Conservation (phyloP, 192 early-diverging fungal genomes). For the Backusella psychrophila region DNA sequence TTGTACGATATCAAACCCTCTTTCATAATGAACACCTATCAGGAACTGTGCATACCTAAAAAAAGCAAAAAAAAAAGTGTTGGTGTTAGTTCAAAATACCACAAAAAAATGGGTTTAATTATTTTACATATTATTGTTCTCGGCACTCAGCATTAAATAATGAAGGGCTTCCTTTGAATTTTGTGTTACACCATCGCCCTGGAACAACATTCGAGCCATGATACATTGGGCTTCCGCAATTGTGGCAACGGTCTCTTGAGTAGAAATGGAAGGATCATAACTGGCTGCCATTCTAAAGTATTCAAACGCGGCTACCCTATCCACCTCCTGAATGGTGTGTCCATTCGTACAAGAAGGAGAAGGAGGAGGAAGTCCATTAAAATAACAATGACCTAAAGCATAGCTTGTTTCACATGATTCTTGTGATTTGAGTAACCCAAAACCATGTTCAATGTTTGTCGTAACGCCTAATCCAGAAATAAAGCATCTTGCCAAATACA, state of each 20-base stretch:
- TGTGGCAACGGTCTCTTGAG: neutral
- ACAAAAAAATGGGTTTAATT: neutral
- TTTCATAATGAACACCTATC: constrained; percentile 32
- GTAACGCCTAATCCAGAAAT: constrained; percentile 23
- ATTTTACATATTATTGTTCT: constrained; percentile 24
- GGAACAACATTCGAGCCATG: constrained; percentile 15
- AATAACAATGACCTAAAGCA: constrained; percentile 26
- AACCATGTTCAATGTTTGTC: constrained; percentile 7
- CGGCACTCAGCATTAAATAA: constrained; percentile 18
- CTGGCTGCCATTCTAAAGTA: constrained; percentile 18
- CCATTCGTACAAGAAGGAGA: neutral
- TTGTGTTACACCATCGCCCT: constrained; percentile 26
- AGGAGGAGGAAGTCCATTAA: constrained; percentile 10
- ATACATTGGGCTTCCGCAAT: constrained; percentile 30
- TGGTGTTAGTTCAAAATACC: neutral
- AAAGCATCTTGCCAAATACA: constrained; percentile 28
- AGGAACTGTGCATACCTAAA: constrained; percentile 38
- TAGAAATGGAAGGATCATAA: neutral
- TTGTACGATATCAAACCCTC: constrained; percentile 20
- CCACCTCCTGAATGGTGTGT: neutral
- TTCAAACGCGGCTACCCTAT: constrained; percentile 11
- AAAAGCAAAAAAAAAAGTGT: neutral
- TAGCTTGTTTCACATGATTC: constrained; percentile 15
- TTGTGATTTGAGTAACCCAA: constrained; percentile 13
- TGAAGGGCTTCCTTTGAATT: constrained; percentile 16